Conservation (phyloP, 2,329 filamentous ascomycete species). For the Parastagonospora avenae region DNA sequence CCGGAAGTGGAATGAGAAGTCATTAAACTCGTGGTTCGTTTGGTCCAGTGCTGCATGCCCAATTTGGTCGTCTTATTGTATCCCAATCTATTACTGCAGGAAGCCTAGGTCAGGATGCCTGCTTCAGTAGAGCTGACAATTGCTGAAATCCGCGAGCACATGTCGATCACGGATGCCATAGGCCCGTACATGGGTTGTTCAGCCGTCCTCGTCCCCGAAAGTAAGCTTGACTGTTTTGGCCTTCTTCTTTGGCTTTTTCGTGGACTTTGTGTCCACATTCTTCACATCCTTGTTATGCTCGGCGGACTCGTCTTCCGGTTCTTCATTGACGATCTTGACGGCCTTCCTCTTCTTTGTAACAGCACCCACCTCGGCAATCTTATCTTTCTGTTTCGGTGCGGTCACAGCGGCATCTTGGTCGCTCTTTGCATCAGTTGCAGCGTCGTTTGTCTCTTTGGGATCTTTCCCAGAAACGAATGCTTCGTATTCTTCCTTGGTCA, state of each 20-base stretch:
- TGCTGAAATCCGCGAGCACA: too few species aligned
- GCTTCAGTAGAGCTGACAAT: too few species aligned
- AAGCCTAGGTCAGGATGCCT: too few species aligned
- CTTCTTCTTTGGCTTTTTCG: constrained; percentile 45
- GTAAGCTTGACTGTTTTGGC: constrained; percentile 44
- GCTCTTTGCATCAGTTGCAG: constrained; percentile 6
- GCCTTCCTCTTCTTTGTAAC: constrained; percentile 45
- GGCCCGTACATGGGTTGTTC: too few species aligned
- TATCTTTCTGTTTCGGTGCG: constrained; percentile 29
- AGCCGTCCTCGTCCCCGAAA: constrained; percentile 39
- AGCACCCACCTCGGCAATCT: constrained; percentile 40
- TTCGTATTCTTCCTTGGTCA: constrained; percentile 58
- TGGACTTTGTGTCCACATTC: constrained; percentile 17
- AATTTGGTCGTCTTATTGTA: too few species aligned
- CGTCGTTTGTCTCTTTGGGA: constrained; percentile 10
- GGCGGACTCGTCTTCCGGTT: constrained; percentile 24
- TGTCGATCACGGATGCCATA: too few species aligned
- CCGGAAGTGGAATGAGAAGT: too few species aligned
- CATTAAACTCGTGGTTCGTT: too few species aligned
- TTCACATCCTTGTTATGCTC: constrained; percentile 11
- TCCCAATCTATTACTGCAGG: too few species aligned
- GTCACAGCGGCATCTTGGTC: constrained; percentile 5
- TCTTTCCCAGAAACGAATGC: constrained; percentile 46
- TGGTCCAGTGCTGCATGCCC: too few species aligned
- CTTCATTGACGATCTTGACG: constrained; percentile 41